Percentiles rank a stretch among this genome's conserved stretches.
Evolutionary conservation across 2,329 filamentous ascomycete species (phyloP).

Genomic region (Penicillium sp.): DNA sequence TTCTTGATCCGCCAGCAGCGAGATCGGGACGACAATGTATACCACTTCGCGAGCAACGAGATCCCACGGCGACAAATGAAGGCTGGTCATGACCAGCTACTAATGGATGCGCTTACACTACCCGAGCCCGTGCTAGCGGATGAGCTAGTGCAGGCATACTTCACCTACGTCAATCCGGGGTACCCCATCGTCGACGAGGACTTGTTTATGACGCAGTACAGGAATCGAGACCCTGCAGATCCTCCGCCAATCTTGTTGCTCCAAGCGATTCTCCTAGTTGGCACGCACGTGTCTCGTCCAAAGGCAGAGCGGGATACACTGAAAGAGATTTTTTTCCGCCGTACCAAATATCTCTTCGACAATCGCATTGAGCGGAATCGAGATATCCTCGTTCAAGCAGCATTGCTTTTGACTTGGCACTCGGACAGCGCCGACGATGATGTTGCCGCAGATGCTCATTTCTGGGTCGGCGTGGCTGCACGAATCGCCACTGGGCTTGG

Average conservation of each 20-base stretch:
- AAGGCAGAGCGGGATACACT: conserved; percentile 51
- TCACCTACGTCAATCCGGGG: conserved; percentile 57
- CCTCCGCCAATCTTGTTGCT: conserved; percentile 57
- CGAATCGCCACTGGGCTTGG: conserved; percentile 61
- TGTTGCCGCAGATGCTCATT: conserved; percentile 59
- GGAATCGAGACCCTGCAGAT: conserved; percentile 52
- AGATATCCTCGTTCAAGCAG: conserved; percentile 60
- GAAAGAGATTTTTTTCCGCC: conserved; percentile 58
- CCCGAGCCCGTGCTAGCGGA: conserved; percentile 58
- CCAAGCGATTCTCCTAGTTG: conserved; percentile 59
- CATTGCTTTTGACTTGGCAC: conserved; percentile 62
- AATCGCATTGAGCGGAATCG: conserved; percentile 61
- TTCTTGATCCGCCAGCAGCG: conserved; percentile 60
- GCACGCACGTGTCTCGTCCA: conserved; percentile 56
- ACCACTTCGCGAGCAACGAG: conserved; percentile 53
- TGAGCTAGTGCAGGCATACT: conserved; percentile 59
- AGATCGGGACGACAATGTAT: conserved; percentile 50
- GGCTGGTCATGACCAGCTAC: conserved; percentile 53
- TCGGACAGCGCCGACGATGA: conserved; percentile 61
- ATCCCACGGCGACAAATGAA: conserved; percentile 51
- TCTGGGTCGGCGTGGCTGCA: conserved; percentile 61
- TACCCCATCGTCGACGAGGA: conserved; percentile 61
- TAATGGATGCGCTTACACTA: conserved; percentile 57
- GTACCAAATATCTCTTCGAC: conserved; percentile 61
- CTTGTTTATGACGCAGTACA: conserved; percentile 59